Base-by-base conservation (phyloP, 768 basidiomycete genomes). In the Tricholoma matsutake region DNA sequence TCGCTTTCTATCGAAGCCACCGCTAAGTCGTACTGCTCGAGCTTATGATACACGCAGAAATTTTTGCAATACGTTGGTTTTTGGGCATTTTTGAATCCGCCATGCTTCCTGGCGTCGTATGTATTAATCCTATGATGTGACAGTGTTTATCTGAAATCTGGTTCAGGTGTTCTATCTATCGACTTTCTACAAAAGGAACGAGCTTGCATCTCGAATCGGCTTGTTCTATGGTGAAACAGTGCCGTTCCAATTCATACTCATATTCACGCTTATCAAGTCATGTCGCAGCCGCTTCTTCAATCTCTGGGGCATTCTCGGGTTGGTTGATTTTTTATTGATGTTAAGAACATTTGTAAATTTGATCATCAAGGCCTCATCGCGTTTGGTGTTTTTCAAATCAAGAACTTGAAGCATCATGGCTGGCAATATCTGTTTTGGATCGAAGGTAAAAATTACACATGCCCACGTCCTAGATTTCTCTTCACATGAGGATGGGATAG, bases 401-500 rank as follows among this genome's bases (percentile, higher is more conserved):
- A 77, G 18, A 68, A 73, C 58, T 58, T 73, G 3, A 75, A 72
- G 18, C 76, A 82, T 63, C 73, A 81, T 64, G 72, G 76, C 4
- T 84, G 82, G 82, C 80, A 83, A 67, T 82, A 76, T 62, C 64
- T 83, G 28, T 83, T 83, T 64, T 79, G 81, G 78, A 80, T 83
- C 52, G 81, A 83, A 74, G 83, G 81, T 71, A 57, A 61, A 25
- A 4, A 35, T 13, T 54, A n/a, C 29, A 9, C 60, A 16, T 14
- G 25, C 11, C 25, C 28, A 49, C 20, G 11, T 25, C 13, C 13
- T 25, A 6, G 14, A 14, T 20, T 18, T 29, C 18, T 49, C 47
- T 49, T 28, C 25, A 25, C 5, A 25, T 49, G 47, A 6, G 51
- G 45, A 34, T 29, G 32, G 20, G 31, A 25, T 61, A 79, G 79